Conservation (phyloP, 148 eudicot species). For the Suaeda aralocaspica region DNA sequence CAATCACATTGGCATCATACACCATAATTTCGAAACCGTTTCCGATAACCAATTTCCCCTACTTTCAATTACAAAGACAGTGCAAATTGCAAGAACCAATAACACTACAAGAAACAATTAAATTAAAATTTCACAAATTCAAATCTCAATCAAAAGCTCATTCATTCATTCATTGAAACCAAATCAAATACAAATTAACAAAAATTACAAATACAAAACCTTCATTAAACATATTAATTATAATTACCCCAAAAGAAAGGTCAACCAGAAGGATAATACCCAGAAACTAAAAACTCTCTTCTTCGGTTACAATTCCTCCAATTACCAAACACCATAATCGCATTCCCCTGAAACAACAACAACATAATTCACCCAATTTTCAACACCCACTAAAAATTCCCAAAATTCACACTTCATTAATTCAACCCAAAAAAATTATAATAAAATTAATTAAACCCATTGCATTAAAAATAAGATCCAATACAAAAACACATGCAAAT, state of each 20-base stretch:
- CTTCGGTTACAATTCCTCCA: slow-evolving; percentile 31
- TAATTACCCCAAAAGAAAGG: slow-evolving; percentile 20
- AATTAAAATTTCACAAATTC: neutral
- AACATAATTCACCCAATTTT: slow-evolving; percentile 29
- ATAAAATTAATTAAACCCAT: neutral
- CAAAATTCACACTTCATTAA: slow-evolving; percentile 13
- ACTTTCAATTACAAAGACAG: slow-evolving; percentile 11
- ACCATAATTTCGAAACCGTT: too few species aligned
- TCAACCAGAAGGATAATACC: slow-evolving; percentile 44
- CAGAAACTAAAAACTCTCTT: slow-evolving; percentile 34
- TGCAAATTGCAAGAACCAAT: neutral
- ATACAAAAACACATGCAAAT: slow-evolving; percentile 33
- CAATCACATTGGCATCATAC: too few species aligned
- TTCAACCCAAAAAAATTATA: slow-evolving; percentile 14
- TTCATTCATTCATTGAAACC: neutral
- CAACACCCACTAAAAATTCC: slow-evolving; percentile 5
- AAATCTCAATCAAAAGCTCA: neutral
- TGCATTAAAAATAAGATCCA: slow-evolving; percentile 33
- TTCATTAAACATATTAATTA: slow-evolving; percentile 25
- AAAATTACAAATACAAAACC: slow-evolving; percentile 27
- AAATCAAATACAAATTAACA: slow-evolving; percentile 8
- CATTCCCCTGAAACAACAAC: slow-evolving; percentile 44
- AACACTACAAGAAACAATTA: neutral
- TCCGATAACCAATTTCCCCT: neutral
- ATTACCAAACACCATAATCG: slow-evolving; percentile 44